These are phyloP conservation scores for Fusarium papillatum DNA, from an alignment of 2,329 filamentous ascomycete genomes.

Conservation along the genomic window DNA sequence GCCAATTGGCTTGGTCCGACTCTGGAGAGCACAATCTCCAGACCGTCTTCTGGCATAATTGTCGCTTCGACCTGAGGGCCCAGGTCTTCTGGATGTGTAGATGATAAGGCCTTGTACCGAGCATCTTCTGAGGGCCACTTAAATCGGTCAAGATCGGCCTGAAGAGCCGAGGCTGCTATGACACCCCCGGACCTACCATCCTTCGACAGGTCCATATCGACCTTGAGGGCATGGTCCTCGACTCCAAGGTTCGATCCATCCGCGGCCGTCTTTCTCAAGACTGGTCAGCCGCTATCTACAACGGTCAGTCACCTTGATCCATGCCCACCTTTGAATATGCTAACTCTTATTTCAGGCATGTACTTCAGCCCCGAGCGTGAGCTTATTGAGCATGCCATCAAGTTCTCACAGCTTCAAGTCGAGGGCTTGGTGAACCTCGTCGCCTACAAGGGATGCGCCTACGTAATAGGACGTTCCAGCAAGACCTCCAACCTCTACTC, in stretches of 20 bases:
- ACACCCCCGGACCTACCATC: slow-evolving; percentile 30
- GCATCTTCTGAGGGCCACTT: no score
- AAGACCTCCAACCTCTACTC: slow-evolving; percentile 65
- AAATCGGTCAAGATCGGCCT: no score
- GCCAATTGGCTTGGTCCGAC: no score
- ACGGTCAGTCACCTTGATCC: slow-evolving; percentile 40
- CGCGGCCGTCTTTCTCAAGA: slow-evolving; percentile 68
- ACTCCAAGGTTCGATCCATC: slow-evolving; percentile 65
- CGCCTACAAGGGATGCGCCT: slow-evolving; percentile 63
- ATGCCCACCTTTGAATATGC: neutral
- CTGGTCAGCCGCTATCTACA: slow-evolving; percentile 50
- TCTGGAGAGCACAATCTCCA: no score
- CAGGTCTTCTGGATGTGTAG: no score
- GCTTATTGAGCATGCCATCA: slow-evolving; percentile 72
- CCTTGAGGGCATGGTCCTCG: slow-evolving; percentile 68
- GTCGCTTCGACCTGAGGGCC: no score
- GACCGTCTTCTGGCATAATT: no score
- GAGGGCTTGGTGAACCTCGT: slow-evolving; percentile 45
- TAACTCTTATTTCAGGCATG: slow-evolving; percentile 49
- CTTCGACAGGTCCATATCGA: slow-evolving; percentile 51
- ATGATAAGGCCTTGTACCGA: no score
- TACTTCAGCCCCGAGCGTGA: slow-evolving; percentile 66
- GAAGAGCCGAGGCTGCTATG: slow-evolving; percentile 36
- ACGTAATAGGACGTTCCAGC: slow-evolving; percentile 60
- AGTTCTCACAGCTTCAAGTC: slow-evolving; percentile 68